Base-by-base conservation (phyloP, 345 rosid genomes). In the Cochlearia excelsa region DNA sequence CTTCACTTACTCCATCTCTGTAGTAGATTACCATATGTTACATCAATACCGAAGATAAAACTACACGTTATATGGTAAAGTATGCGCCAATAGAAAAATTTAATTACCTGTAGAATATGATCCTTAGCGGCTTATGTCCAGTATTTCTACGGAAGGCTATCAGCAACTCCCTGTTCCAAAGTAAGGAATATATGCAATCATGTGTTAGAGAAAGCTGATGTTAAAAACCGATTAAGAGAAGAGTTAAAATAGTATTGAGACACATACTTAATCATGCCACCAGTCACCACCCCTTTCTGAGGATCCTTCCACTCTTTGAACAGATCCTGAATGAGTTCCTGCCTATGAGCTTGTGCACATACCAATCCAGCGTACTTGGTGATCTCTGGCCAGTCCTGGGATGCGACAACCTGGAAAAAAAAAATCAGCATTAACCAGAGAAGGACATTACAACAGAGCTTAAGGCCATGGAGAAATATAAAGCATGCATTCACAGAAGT, bases 371-470 rank as follows among this genome's bases (percentile, higher is more conserved):
- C 90, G 77, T 94, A 94, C 46, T 94, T 94, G 1, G 99, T 94
- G n/a, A 94, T 57, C 77, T 90, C 99, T 0, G 99, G 99, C 99
- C 99, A 94, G 48, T 94, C 99, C 79, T 94, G 99, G 16, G 99
- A 94, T 50, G 99, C 99, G 6, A 94, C 99, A 4, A 90, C 97
- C 99, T 94, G 69, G 35, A 73, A 38, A n/a, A 45, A 6, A 54
- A 70, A 43, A 35, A 26, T 49, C 10, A 53, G 49, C 26, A 38
- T 27, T 8, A 30, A 35, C n/a, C 40, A 42, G 41, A 30, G 30
- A 31, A 5, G 43, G 9, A 66, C 16, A 30, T 27, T 31, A 38
- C 4, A 30, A 2, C 40, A 61, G 26, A 39, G 71, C 43, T 34
- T 10, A 6, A 59, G 16, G 39, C 56, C 57, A 41, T 7, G 16